Conservation (phyloP, 257 asterid species). For the Avicennia marina region DNA sequence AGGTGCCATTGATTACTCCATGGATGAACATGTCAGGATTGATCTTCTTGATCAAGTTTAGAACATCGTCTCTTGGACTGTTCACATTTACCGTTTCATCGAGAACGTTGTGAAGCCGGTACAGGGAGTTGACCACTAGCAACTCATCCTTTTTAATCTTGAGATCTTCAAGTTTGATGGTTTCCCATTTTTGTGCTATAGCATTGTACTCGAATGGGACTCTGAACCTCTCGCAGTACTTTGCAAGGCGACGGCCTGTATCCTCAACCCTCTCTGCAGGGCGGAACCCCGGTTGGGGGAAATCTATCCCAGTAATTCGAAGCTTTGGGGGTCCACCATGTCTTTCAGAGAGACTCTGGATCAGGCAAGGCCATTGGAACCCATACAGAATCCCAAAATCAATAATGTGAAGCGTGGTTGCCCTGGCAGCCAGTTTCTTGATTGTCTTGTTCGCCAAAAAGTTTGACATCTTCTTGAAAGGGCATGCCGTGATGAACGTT, state of each 20-base stretch:
- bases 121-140: conserved; percentile 35
- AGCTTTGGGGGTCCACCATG: conserved; percentile 48
- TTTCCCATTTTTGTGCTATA: conserved; percentile 50
- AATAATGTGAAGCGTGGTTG: conserved; percentile 33
- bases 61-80: conserved; percentile 37
- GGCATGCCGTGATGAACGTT: conserved; percentile 37
- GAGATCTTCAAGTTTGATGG: conserved; percentile 32
- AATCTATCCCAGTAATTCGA: conserved; percentile 50
- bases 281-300: conserved; percentile 52
- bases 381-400: conserved; percentile 54
- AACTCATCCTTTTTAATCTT: conserved; percentile 26
- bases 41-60: conserved; percentile 35
- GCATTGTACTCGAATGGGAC: conserved; percentile 48
- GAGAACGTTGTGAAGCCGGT: conserved; percentile 34
- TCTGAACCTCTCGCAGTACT: conserved; percentile 38
- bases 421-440: conserved; percentile 20
- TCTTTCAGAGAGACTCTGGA: conserved; percentile 37
- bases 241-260: conserved; percentile 37
- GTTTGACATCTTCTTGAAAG: conserved; percentile 39
- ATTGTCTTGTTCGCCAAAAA: conserved; percentile 38
- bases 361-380: conserved; percentile 53
- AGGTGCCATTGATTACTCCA: conserved; percentile 38
- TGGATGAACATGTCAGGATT: conserved; percentile 38
- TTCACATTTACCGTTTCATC: conserved; percentile 36
- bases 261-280: conserved; percentile 45